phyloP scores from a whole-genome alignment of 31 red algal species.

The Odonthalia washingtoniensis region DNA sequence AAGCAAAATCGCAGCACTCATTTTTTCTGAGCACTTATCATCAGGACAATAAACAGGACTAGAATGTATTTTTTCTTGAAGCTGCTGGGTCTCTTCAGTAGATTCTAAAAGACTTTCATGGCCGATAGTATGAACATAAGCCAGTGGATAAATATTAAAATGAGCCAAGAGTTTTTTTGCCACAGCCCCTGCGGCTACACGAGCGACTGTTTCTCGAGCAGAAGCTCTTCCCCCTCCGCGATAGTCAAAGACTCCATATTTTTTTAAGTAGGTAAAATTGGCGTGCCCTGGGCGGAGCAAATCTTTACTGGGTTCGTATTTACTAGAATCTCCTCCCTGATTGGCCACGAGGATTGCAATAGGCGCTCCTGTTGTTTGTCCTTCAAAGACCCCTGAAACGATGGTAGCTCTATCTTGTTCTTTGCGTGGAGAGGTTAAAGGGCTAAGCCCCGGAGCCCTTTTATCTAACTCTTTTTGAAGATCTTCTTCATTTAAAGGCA shows the following conservation, averaged over 20 bases:
- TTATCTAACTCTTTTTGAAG: slow-evolving; percentile 35
- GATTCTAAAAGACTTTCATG: slow-evolving; percentile 6
- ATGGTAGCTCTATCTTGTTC: slow-evolving; percentile 36
- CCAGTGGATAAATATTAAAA: slow-evolving; percentile 8
- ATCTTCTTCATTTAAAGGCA: background rate
- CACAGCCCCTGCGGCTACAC: slow-evolving; percentile 43
- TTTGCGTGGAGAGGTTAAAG: slow-evolving; percentile 30
- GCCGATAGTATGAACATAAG: slow-evolving; percentile 30
- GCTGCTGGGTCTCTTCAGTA: background rate
- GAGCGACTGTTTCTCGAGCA: slow-evolving; percentile 38
- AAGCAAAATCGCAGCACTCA: slow-evolving; percentile 18
- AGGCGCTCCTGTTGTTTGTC: slow-evolving; percentile 32
- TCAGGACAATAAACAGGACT: slow-evolving; percentile 21
- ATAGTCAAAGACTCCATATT: slow-evolving; percentile 21
- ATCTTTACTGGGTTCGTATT: slow-evolving; percentile 10
- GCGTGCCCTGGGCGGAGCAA: slow-evolving; percentile 30
- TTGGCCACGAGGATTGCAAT: slow-evolving; percentile 27
- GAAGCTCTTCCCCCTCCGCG: slow-evolving; percentile 20
- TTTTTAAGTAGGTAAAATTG: slow-evolving; percentile 47
- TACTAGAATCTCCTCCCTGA: slow-evolving; percentile 11
- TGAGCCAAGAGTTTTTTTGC: slow-evolving; percentile 15
- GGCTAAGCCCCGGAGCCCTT: slow-evolving; percentile 18
- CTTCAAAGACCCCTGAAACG: slow-evolving; percentile 31
- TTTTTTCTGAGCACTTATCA: background rate
- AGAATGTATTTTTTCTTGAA: background rate